These are phyloP conservation scores for Hura crepitans DNA, from an alignment of 441 rosid genomes.

Conservation along the genomic window DNA sequence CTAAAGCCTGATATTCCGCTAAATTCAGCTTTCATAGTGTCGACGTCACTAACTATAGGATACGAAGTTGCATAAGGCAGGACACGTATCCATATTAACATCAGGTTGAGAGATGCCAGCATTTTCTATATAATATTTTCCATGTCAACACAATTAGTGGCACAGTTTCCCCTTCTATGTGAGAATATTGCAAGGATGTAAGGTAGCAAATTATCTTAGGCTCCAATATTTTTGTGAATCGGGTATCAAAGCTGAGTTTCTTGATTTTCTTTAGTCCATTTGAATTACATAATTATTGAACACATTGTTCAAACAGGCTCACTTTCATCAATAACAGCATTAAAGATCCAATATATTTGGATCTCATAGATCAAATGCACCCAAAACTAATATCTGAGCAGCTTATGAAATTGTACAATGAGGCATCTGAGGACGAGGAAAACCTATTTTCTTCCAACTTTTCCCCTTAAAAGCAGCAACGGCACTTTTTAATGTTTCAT, in stretches of 20 bases:
- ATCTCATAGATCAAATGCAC: neutral
- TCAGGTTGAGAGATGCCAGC: neutral
- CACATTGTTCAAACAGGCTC: neutral
- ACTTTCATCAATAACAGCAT: neutral
- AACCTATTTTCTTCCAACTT: conserved; percentile 96
- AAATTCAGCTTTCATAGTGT: neutral
- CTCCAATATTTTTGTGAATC: neutral
- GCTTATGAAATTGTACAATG: neutral
- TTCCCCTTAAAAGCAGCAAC: conserved; percentile 73
- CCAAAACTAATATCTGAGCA: neutral
- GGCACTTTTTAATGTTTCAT: conserved; percentile 83
- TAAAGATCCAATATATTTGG: neutral
- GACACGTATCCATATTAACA: neutral
- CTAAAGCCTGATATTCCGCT: neutral
- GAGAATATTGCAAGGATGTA: neutral
- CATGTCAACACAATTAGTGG: neutral
- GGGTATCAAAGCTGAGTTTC: neutral
- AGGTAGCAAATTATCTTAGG: too few species aligned
- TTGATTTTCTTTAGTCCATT: neutral
- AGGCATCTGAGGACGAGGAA: conserved; percentile 17
- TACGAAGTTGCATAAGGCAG: neutral
- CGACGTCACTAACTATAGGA: neutral
- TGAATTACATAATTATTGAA: neutral
- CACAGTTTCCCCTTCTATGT: neutral
- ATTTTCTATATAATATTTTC: neutral